Percentiles rank a stretch among this genome's conserved stretches.
phyloP scores from a whole-genome alignment of 1,284 basidiomycete species.

The Papiliotrema laurentii region DNA sequence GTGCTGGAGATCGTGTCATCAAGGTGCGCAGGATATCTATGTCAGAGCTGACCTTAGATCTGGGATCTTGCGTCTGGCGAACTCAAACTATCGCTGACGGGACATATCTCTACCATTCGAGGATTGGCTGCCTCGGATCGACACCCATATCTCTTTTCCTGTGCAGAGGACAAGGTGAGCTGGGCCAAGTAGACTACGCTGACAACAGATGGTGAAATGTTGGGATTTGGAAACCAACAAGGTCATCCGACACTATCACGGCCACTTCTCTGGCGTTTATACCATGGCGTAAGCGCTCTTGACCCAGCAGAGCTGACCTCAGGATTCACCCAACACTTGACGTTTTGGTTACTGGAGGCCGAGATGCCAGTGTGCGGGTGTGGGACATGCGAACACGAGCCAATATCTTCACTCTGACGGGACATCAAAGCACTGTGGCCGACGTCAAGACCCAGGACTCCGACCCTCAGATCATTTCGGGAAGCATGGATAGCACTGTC shows the following conservation, averaged over 20 bases:
- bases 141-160: conserved; percentile 96
- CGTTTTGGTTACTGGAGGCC: conserved; percentile 86
- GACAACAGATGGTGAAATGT: conserved; percentile 89
- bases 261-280: conserved; percentile 95
- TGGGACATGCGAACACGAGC: conserved; percentile 99
- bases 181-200: background rate
- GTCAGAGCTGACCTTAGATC: conserved; percentile 53
- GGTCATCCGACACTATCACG: conserved; percentile 97
- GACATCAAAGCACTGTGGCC: conserved; percentile 91
- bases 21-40: conserved; percentile 53
- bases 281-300: conserved; percentile 55
- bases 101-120: conserved; percentile 94
- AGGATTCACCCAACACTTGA: conserved; percentile 92
- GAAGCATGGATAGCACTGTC: conserved; percentile 96
- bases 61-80: conserved; percentile 97
- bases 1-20: conserved; percentile 94
- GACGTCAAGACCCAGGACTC: conserved; percentile 92
- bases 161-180: conserved; percentile 90
- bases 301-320: conserved; percentile 1
- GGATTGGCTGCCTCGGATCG: conserved; percentile 86
- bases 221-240: conserved; percentile 99
- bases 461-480: conserved; percentile 96
- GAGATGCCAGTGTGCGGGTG: conserved; percentile 87
- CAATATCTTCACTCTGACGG: conserved; percentile 86
- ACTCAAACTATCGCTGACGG: conserved; percentile 89